Conservation (phyloP, 2,329 filamentous ascomycete species). For the Thielaviopsis populi region DNA sequence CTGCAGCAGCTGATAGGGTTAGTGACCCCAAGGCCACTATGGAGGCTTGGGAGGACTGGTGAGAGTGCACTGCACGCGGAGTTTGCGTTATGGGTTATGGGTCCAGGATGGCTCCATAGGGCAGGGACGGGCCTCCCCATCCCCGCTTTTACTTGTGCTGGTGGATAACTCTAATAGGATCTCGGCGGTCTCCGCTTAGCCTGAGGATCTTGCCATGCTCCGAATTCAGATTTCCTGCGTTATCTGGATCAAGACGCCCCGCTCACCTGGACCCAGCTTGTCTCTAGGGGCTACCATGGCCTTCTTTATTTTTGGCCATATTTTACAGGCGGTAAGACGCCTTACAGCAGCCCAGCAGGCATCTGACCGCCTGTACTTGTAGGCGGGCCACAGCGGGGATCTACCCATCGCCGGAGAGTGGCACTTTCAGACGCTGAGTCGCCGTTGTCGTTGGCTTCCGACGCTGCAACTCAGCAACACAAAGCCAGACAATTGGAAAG, state of each 20-base stretch:
- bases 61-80: too few relatives aligned
- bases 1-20: background rate
- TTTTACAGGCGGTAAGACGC: background rate
- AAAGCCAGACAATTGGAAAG: background rate
- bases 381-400: background rate
- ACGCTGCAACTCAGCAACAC: background rate
- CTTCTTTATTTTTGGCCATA: too few relatives aligned
- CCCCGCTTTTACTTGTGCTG: background rate
- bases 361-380: background rate
- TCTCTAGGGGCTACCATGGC: background rate
- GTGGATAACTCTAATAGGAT: background rate
- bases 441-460: conserved; percentile 1
- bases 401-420: background rate
- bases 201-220: background rate
- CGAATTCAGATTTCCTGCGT: background rate
- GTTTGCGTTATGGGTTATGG: background rate
- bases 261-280: background rate
- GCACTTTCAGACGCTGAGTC: background rate
- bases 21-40: background rate
- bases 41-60: background rate
- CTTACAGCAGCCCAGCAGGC: background rate
- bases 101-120: background rate
- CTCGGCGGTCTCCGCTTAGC: background rate
- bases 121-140: background rate
- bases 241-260: background rate